phyloP scores from a whole-genome alignment of 441 rosid species.

The Populus trichocarpa region DNA sequence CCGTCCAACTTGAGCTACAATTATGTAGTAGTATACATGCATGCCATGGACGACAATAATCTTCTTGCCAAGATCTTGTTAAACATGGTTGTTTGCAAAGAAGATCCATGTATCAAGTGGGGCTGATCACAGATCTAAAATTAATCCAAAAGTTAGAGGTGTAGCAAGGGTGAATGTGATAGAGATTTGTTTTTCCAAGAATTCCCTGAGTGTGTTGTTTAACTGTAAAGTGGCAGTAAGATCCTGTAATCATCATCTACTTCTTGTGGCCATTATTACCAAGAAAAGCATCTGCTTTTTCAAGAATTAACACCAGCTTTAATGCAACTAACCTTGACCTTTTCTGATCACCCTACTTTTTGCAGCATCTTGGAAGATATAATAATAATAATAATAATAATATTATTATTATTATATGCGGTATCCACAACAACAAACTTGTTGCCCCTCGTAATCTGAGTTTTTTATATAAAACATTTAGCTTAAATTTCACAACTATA shows the following conservation, averaged over 20 bases:
- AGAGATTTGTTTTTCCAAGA: slow-evolving; percentile 13
- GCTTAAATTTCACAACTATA: too few species aligned
- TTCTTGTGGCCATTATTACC: slow-evolving; percentile 4
- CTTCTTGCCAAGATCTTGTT: slow-evolving; percentile 5
- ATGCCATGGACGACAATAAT: slow-evolving; percentile 14
- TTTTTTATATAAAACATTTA: too few species aligned
- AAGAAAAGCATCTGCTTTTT: slow-evolving; percentile 21
- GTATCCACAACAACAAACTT: too few species aligned
- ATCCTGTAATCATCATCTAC: background rate
- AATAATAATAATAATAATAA: too few species aligned
- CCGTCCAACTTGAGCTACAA: slow-evolving; percentile 2
- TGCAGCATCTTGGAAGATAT: slow-evolving; percentile 2
- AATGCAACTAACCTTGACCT: background rate
- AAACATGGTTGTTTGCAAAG: background rate
- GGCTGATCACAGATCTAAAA: background rate
- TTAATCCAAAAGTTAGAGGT: background rate
- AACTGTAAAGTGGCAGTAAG: slow-evolving; percentile 13
- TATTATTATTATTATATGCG: too few species aligned
- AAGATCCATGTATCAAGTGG: background rate
- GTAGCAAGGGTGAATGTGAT: too few species aligned
- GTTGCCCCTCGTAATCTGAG: too few species aligned
- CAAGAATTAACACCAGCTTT: slow-evolving; percentile 10
- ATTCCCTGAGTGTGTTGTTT: slow-evolving; percentile 12
- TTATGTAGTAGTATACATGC: background rate
- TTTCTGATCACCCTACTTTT: background rate